Evolutionary conservation across 2,329 filamentous ascomycete species (phyloP), one percentile per base, ranked within the genome.

Genomic region (Escovopsis sp.): DNA sequence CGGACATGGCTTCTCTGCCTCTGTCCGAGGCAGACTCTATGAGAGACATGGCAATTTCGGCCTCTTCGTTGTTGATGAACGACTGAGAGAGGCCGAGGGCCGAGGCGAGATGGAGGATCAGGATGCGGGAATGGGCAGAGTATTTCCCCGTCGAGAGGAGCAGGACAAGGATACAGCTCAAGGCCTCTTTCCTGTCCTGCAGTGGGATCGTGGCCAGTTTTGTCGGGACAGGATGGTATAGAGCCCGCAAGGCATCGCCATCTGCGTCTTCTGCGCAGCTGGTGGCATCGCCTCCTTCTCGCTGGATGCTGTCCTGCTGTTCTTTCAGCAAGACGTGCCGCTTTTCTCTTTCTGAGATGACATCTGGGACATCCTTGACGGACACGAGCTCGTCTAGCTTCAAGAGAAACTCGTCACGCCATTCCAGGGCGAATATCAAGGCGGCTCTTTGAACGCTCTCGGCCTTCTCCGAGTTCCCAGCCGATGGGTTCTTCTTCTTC

Each of bases 141-240:
- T 91, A 91, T 47, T 78, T 76, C 31, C 86, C 79, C 2, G 81
- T 66, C 9, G 79, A 82, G 3, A 91, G 66, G 7, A 88, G 60
- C 4, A 88, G 63, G 1, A 91, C 67, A 7, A 89, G 62, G 7
- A 84, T 59, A 14, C 80, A 80, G 57, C 84, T 81, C 11, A 89
- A 60, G 2, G 80, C 69, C 45, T 85, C 70, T 36, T 68, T 65
- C 35, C 77, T 67, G 50, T 82, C 77, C 34, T 70, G 66, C 16
- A 68, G 57, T 0, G 74, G 64, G 3, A 85, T 64, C 1, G 72
- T 71, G 1, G 68, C 63, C 31, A 78, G 67, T 13, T 79, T 60
- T 1, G 64, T 71, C 0, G 68, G 65, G 14, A 74, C 63, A 0
- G 74, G 68, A 29, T 64, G 65, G 51, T 76, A 76, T n/a, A 71